phyloP scores from a whole-genome alignment of 352 stramenopile genomes.

The Globisporangium iwayamae region DNA sequence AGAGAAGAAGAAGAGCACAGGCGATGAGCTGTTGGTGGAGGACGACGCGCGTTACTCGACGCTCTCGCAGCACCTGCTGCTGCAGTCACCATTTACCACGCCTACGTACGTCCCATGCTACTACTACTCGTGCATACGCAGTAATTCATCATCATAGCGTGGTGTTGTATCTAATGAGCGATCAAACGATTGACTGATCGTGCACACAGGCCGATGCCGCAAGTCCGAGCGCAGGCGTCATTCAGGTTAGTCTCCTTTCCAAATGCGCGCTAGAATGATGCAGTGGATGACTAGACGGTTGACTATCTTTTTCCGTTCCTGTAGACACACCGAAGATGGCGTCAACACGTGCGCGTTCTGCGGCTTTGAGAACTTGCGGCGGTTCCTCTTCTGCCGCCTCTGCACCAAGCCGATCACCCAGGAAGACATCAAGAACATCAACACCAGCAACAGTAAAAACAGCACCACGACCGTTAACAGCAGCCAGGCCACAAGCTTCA shows the following conservation, averaged over 20 bases:
- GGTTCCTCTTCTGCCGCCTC: constrained; percentile 88
- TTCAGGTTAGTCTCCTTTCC: background rate
- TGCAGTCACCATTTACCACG: background rate
- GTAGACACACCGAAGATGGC: background rate
- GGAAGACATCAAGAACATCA: background rate
- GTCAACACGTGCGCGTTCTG: too few species aligned
- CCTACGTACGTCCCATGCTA: background rate
- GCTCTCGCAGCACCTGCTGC: background rate
- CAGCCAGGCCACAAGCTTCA: background rate
- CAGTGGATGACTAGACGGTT: too few species aligned
- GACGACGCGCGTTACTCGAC: background rate
- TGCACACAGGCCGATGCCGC: background rate
- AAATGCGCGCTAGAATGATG: background rate
- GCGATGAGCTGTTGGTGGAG: background rate
- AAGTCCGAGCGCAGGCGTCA: background rate
- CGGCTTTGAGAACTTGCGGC: too few species aligned
- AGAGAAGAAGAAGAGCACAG: background rate
- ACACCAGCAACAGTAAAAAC: background rate
- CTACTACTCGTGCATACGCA: too few species aligned
- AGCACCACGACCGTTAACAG: too few species aligned
- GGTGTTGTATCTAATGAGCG: background rate
- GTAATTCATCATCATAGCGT: background rate
- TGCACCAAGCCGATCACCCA: background rate
- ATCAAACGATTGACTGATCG: background rate
- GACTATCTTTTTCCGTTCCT: background rate